phyloP scores from a whole-genome alignment of 208 protist species.

The Leishmania mexicana region DNA sequence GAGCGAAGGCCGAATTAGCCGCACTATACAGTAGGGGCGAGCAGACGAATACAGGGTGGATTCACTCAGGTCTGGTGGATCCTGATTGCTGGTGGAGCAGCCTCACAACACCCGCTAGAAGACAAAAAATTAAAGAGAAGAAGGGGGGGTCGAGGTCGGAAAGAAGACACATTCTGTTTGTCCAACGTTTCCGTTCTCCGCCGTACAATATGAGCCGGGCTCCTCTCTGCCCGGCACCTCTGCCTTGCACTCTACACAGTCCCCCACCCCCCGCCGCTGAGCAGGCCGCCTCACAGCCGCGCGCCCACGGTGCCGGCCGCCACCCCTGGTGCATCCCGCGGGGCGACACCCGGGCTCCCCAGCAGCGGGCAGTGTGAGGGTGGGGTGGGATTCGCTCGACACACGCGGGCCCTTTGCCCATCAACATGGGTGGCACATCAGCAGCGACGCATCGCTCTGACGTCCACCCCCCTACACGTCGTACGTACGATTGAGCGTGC shows the following conservation, averaged over 20 bases:
- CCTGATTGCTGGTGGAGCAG: neutral
- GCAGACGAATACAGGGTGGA: neutral
- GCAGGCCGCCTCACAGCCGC: no score
- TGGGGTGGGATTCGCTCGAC: neutral
- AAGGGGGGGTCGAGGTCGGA: neutral
- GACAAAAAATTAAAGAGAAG: neutral
- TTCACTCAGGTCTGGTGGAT: neutral
- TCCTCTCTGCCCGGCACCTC: neutral
- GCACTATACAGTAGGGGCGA: neutral
- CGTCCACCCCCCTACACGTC: neutral
- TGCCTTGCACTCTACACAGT: no score
- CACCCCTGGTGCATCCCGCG: no score
- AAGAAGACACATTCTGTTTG: neutral
- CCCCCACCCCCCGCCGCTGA: neutral
- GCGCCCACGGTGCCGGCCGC: no score
- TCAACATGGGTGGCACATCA: neutral
- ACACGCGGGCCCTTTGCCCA: no score
- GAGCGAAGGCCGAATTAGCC: no score
- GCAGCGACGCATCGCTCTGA: neutral
- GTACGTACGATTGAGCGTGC: neutral
- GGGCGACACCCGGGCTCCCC: neutral
- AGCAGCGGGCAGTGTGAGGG: neutral
- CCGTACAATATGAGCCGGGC: neutral
- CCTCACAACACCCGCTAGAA: neutral
- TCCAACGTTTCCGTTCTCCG: neutral